These are phyloP conservation scores for Umbelopsis vinacea DNA, from an alignment of 192 early-diverging fungal species.

Conservation along the genomic window DNA sequence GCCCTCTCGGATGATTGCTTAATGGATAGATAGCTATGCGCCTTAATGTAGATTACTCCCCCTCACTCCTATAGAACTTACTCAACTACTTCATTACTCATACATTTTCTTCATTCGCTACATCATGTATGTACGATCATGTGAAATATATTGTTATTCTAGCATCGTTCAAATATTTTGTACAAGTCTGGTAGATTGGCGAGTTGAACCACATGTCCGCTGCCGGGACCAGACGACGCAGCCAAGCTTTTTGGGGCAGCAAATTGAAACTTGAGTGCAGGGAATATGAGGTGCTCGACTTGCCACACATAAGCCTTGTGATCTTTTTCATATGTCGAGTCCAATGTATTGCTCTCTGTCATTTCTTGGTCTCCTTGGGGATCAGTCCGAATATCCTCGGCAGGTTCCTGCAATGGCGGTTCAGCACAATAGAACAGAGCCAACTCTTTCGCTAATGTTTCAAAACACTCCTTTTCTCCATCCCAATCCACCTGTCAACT, in stretches of 20 bases:
- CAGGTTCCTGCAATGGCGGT: slow-evolving; percentile 34
- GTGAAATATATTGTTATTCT: slow-evolving; percentile 21
- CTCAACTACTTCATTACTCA: not conserved
- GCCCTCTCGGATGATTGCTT: not conserved
- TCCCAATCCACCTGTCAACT: slow-evolving; percentile 77
- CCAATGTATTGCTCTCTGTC: not conserved
- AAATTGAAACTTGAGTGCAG: slow-evolving; percentile 77
- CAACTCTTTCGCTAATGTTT: slow-evolving; percentile 68
- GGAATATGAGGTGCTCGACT: slow-evolving; percentile 82
- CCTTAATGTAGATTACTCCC: not conserved
- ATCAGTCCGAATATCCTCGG: slow-evolving; percentile 19
- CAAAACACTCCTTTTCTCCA: slow-evolving; percentile 85
- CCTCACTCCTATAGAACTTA: not conserved
- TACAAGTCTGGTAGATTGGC: slow-evolving; percentile 90
- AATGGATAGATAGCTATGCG: not conserved
- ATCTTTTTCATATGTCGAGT: slow-evolving; percentile 21
- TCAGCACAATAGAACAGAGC: slow-evolving; percentile 67
- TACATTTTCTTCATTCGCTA: not conserved
- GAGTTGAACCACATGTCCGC: slow-evolving; percentile 65
- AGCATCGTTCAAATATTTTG: slow-evolving; percentile 97
- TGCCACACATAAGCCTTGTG: slow-evolving; percentile 59
- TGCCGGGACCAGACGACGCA: slow-evolving; percentile 36
- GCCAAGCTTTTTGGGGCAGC: slow-evolving; percentile 60
- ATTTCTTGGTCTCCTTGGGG: not conserved
- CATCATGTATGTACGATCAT: not conserved